phyloP scores from a whole-genome alignment of 345 rosid genomes.

The Syzygium grande region DNA sequence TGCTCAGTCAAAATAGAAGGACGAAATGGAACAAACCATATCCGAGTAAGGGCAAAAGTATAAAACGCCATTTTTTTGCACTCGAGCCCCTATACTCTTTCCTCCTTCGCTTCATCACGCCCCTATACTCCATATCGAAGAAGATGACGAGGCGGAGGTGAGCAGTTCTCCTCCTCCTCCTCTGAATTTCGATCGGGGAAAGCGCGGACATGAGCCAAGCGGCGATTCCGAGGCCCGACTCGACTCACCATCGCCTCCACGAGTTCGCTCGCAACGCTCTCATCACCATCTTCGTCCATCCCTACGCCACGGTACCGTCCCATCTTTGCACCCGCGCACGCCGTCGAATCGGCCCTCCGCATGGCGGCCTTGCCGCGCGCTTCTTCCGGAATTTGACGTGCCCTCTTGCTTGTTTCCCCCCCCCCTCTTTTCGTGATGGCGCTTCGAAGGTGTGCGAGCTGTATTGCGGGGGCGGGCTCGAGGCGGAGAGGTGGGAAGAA shows the following conservation, averaged over 20 bases:
- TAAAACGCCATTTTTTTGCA: background rate
- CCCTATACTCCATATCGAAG: no score
- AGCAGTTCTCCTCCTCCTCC: background rate
- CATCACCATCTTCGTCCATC: constrained; percentile 79
- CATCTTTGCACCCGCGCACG: background rate
- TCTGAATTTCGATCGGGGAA: background rate
- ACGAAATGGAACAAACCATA: background rate
- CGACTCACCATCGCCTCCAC: constrained; percentile 71
- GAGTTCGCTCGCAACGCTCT: constrained; percentile 79
- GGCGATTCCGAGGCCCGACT: constrained; percentile 47
- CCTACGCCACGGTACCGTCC: constrained; percentile 65
- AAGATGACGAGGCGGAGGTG: background rate
- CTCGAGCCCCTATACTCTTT: background rate
- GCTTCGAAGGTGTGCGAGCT: constrained; percentile 68
- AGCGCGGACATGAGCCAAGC: constrained; percentile 29
- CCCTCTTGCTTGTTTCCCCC: background rate
- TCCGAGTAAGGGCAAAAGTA: background rate
- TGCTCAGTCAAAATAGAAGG: background rate
- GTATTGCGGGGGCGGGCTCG: constrained; percentile 71
- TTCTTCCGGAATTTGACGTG: background rate
- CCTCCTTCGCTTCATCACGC: background rate
- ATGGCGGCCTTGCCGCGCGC: background rate
- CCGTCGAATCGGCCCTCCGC: background rate
- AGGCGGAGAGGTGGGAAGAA: constrained; percentile 70
- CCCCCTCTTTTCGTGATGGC: background rate